Evolutionary conservation across 2,329 filamentous ascomycete genomes (phyloP), one percentile per base, ranked within the genome.

Genomic region (Bipolaris victoriae): DNA sequence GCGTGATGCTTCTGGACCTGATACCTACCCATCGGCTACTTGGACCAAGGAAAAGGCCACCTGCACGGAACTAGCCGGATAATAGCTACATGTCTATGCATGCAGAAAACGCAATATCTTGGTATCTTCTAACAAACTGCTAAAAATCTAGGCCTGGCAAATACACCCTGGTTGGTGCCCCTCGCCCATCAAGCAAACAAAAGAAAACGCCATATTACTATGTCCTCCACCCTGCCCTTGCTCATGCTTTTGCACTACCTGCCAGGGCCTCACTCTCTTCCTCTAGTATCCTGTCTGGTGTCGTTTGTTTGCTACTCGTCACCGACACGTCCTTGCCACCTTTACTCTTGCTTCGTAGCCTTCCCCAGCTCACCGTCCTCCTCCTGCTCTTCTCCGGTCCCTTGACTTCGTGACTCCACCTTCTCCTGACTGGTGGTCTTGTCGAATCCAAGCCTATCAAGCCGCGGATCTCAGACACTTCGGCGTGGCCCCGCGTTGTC

Each of bases 401-500:
- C 60, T 70, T 73, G 51, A 76, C 63, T 0, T 67, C 61, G 35
- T 74, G 72, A 44, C 71, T 76, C 74, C 73, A 75, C 41, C 67
- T 59, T 64, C 74, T 72, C 48, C 72, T 48, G 50, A 71, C 49
- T 6, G 71, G 70, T 36, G 68, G 66, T 46, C 67, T 67, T 22
- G 55, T 58, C 6, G 53, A 69, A 40, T 74, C 68, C 18, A 77
- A 50, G 0, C 88, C 88, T 44, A 92, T 73, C 11, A 90, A 75
- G 65, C 84, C 80, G 77, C 86, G 84, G 53, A 92, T 67, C 72
- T 88, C 87, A 0, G 82, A 81, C 1, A 93, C 80, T 79, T 92
- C 90, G 1, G 85, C 84, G 71, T 96, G 91, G 64, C 93, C 91
- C 47, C 91, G 80, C 11, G 90, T 94, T 55, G 86, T 90, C 70